These are phyloP conservation scores for Scutellaria baicalensis DNA, from an alignment of 257 asterid species.

Conservation along the genomic window DNA sequence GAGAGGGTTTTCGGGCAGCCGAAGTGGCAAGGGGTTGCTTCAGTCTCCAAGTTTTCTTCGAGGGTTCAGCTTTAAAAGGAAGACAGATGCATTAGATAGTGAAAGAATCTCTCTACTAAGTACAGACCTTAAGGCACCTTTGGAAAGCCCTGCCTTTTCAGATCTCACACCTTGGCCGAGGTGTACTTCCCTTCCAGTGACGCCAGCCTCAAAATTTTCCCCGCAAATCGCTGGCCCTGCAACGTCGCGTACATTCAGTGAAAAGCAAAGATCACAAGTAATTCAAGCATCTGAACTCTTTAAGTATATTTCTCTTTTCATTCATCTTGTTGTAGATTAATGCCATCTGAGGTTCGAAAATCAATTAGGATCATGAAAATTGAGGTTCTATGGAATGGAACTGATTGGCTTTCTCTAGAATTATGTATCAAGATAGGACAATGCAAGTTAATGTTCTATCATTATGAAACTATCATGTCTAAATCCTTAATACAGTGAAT, in stretches of 20 bases:
- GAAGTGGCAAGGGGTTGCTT: constrained; percentile 34
- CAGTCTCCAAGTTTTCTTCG: constrained; percentile 49
- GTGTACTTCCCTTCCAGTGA: constrained; percentile 77
- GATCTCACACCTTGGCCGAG: constrained; percentile 44
- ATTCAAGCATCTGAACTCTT: constrained; percentile 18
- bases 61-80: constrained; percentile 68
- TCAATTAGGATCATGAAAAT: too few species aligned
- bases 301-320: not conserved
- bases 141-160: constrained; percentile 47
- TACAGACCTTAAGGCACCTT: constrained; percentile 41
- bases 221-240: constrained; percentile 46
- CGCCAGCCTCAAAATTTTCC: constrained; percentile 51
- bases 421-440: not conserved
- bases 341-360: not conserved
- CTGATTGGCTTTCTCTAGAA: not conserved
- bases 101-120: constrained; percentile 66
- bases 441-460: not conserved
- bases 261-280: constrained; percentile 52
- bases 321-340: not conserved
- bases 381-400: not conserved
- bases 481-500: not conserved
- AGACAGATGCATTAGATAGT: constrained; percentile 26
- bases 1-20: constrained; percentile 25
- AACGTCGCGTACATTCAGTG: constrained; percentile 41
- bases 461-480: too few species aligned